Base-by-base conservation (phyloP, 805 yeast species). In the Hanseniaspora vineae region DNA sequence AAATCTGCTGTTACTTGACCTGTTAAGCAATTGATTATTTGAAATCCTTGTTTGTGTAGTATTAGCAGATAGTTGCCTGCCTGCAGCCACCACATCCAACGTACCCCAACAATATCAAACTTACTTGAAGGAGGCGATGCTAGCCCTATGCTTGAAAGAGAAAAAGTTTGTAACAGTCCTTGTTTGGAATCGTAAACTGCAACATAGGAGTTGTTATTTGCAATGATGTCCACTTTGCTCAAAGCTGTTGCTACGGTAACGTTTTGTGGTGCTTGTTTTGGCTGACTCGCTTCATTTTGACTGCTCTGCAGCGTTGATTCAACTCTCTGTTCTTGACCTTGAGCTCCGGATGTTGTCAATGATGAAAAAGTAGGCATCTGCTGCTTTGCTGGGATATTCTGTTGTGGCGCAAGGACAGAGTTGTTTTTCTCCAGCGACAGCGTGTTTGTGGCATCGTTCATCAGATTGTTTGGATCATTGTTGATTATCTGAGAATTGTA, bases 401-500 rank as follows among this genome's bases (percentile, higher is more conserved):
- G 19, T 12, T 47, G 46, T n/a, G 18, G 29, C 8, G 29, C n/a
- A n/a, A 18, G 17, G 10, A 31, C n/a, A 12, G 32, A 19, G 19
- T 44, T 35, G 18, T 23, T 35, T 31, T 44, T 35, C 13, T 33
- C 46, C 33, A n/a, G 19, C 40, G 32, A 37, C 12, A 18, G 19
- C 15, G 19, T 31, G 31, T 18, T 29, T 39, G 57, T 57, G 48
- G 61, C 37, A 17, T 49, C 47, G 44, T 60, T 63, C 47, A 61
- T 44, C 13, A 49, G 49, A 46, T 62, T 65, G 18, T 57, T 44
- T 2, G 54, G 48, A 44, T 54, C 55, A 29, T 50, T 53, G 35
- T 53, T 55, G 9, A 54, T 58, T 42, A 53, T 55, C 19, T 58
- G 40, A 2, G 59, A 46, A 8, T 55, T 55, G 42, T 59, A 59